Evolutionary conservation across 345 rosid genomes (phyloP).

Genomic region (Melaleuca alternifolia): DNA sequence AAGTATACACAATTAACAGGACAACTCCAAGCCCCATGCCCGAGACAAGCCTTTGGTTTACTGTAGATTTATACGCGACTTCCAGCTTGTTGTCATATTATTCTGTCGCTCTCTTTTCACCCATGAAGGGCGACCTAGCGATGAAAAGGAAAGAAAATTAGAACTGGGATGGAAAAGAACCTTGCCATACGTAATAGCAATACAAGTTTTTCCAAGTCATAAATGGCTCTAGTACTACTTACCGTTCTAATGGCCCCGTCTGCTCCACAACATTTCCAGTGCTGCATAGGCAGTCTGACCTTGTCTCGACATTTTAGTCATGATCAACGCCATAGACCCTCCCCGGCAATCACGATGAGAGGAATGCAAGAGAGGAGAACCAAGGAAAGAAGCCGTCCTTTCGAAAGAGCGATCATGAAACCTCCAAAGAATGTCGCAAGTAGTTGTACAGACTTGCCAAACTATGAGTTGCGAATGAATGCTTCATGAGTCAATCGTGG

Average conservation of each 20-base stretch:
- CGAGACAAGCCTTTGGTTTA: conserved; percentile 56
- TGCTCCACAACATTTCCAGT: conserved; percentile 77
- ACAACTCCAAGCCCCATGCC: conserved; percentile 62
- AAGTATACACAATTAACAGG: conserved; percentile 34
- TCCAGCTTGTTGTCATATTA: conserved; percentile 45
- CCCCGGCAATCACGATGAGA: conserved; percentile 37
- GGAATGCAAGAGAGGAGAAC: conserved; percentile 60
- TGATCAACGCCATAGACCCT: conserved; percentile 35
- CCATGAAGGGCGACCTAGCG: conserved; percentile 79
- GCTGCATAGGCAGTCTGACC: conserved; percentile 77
- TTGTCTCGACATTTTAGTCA: conserved; percentile 63
- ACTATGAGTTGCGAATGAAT: conserved; percentile 20
- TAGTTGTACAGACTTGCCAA: conserved; percentile 69
- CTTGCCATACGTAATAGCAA: background rate
- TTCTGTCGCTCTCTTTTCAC: conserved; percentile 61
- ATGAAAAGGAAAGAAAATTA: background rate
- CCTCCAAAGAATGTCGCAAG: conserved; percentile 57
- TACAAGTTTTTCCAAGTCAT: background rate
- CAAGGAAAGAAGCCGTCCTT: conserved; percentile 45
- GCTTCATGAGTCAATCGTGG: background rate
- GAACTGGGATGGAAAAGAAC: background rate
- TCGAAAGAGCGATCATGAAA: conserved; percentile 41
- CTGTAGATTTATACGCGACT: conserved; percentile 45
- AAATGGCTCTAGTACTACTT: conserved; percentile 2
- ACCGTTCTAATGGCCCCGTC: conserved; percentile 86